A percentile compares a stretch with the other conserved stretches of the same genome.
Conservation (phyloP, 169 alveolate genomes). For the Plasmodium fragile region DNA sequence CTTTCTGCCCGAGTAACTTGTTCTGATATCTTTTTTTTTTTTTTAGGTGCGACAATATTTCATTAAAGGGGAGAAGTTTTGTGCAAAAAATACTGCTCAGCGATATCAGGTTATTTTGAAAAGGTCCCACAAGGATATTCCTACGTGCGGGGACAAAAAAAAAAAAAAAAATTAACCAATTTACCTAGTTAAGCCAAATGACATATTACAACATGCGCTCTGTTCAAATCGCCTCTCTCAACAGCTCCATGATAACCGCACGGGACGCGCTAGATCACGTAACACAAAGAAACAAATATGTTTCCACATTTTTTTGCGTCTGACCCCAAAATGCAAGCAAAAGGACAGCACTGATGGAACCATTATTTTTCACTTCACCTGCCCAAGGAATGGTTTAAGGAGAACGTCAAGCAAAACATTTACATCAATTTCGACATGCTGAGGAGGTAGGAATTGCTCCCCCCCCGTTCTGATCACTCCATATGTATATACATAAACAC, state of each 20-base stretch:
- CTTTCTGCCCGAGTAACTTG: not conserved
- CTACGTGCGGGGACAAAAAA: not conserved
- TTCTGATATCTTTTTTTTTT: not conserved
- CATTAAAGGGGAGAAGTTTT: conserved; percentile 46
- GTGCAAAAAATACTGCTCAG: conserved; percentile 28
- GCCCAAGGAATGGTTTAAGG: conserved; percentile 68
- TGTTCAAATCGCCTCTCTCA: not conserved
- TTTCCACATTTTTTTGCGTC: not conserved
- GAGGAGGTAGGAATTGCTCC: not conserved
- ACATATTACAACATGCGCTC: not conserved
- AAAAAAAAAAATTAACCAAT: not conserved
- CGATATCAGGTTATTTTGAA: conserved; percentile 24
- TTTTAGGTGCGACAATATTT: conserved; percentile 26
- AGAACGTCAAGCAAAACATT: conserved; percentile 31
- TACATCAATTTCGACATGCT: conserved; percentile 50
- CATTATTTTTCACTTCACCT: conserved; percentile 5
- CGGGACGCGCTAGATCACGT: conserved; percentile 62
- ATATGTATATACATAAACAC: not conserved
- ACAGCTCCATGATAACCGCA: conserved; percentile 45
- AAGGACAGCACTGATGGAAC: not conserved
- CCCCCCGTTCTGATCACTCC: not conserved
- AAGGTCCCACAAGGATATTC: not conserved
- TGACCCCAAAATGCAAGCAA: not conserved
- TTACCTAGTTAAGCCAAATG: not conserved
- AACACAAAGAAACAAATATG: not conserved